A percentile compares a stretch with the other conserved stretches of the same genome.
phyloP scores from a whole-genome alignment of 75 land plant genomes.

The Pseudotsuga menziesii region DNA sequence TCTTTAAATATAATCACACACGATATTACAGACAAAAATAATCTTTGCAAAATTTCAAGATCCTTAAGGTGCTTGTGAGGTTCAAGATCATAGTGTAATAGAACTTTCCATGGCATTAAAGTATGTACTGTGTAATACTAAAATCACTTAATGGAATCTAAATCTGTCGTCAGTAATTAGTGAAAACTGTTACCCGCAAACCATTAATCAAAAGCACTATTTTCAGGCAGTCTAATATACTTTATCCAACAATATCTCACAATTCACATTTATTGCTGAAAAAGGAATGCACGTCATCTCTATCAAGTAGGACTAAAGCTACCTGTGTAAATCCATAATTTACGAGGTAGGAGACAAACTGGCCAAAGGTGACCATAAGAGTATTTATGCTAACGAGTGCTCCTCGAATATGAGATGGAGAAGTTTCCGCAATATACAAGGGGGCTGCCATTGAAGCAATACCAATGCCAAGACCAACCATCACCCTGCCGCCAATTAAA shows the following conservation, averaged over 20 bases:
- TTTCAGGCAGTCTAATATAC: not conserved
- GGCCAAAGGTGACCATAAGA: slow-evolving; percentile 42
- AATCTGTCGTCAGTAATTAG: not conserved
- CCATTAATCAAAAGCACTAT: not conserved
- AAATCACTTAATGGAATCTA: not conserved
- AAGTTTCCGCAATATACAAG: slow-evolving; percentile 49
- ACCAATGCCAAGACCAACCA: slow-evolving; percentile 47
- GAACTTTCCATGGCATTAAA: not conserved
- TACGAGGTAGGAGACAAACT: slow-evolving; percentile 38
- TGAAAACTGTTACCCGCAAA: not conserved
- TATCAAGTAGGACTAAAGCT: not conserved
- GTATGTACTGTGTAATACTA: not conserved
- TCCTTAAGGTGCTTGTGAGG: not conserved
- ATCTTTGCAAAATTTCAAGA: not conserved
- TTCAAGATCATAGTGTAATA: not conserved
- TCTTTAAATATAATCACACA: not conserved
- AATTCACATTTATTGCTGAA: not conserved
- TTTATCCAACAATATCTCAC: not conserved
- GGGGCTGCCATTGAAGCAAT: slow-evolving; percentile 52
- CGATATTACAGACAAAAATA: not conserved
- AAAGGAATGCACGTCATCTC: not conserved
- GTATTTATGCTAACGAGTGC: slow-evolving; percentile 48
- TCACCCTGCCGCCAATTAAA: slow-evolving; percentile 30
- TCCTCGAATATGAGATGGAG: slow-evolving; percentile 37
- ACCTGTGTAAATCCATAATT: slow-evolving; percentile 41